These are phyloP conservation scores for Cryphonectria radicalis DNA, from an alignment of 2,329 filamentous ascomycete genomes.

Conservation along the genomic window DNA sequence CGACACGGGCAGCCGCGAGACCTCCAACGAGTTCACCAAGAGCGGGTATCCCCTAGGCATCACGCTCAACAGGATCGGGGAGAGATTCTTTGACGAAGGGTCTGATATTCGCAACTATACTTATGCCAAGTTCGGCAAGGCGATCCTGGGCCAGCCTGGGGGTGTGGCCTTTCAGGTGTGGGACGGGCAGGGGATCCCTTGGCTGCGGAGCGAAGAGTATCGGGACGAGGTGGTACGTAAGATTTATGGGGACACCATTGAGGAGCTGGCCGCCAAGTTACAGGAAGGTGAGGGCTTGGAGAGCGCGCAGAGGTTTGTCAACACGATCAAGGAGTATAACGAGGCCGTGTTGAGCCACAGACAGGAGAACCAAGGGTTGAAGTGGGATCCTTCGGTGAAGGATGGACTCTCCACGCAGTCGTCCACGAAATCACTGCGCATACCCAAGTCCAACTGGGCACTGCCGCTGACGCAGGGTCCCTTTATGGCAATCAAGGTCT, in stretches of 20 bases:
- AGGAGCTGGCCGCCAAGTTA: slow-evolving; percentile 59
- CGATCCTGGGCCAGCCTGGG: slow-evolving; percentile 62
- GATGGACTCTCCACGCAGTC: slow-evolving; percentile 67
- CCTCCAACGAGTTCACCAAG: slow-evolving; percentile 71
- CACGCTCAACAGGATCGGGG: slow-evolving; percentile 63
- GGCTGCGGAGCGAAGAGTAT: slow-evolving; percentile 67
- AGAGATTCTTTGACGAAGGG: slow-evolving; percentile 70
- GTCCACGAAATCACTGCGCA: slow-evolving; percentile 42
- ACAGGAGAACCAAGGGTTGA: slow-evolving; percentile 47
- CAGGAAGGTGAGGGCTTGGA: slow-evolving; percentile 49
- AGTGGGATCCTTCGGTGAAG: slow-evolving; percentile 63
- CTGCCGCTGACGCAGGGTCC: slow-evolving; percentile 59
- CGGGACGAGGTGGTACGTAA: slow-evolving; percentile 59
- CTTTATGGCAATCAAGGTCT: slow-evolving; percentile 67
- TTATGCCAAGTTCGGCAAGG: slow-evolving; percentile 67
- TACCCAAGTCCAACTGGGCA: slow-evolving; percentile 71
- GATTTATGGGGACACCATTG: slow-evolving; percentile 54
- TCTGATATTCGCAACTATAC: slow-evolving; percentile 69
- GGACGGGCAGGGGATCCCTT: slow-evolving; percentile 56
- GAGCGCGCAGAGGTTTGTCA: slow-evolving; percentile 50
- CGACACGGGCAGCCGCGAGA: slow-evolving; percentile 57
- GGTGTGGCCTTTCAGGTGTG: slow-evolving; percentile 67
- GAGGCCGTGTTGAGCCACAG: slow-evolving; percentile 54
- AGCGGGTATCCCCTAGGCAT: slow-evolving; percentile 69
- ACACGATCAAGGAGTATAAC: slow-evolving; percentile 61